These are phyloP conservation scores for Picea abies DNA, from an alignment of 83 land plant species.

Conservation along the genomic window DNA sequence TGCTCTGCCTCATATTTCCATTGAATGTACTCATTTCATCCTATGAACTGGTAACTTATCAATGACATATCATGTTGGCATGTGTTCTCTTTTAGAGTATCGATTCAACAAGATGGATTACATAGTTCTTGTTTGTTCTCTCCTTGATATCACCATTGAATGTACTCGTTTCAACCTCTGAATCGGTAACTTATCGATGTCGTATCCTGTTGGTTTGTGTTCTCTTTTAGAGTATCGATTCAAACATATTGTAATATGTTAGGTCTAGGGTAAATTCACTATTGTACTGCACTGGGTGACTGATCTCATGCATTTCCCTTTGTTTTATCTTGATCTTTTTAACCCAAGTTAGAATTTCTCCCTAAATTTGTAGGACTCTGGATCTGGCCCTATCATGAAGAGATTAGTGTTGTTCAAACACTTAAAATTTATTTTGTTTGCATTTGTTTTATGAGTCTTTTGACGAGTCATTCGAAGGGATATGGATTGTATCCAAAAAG, in stretches of 20 bases:
- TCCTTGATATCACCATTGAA: too few species aligned
- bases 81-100: neutral
- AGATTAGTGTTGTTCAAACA: too few species aligned
- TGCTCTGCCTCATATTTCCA: neutral
- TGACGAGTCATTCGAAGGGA: constrained; percentile 57
- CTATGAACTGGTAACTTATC: neutral
- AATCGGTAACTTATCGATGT: too few species aligned
- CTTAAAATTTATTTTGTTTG: neutral
- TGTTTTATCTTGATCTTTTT: neutral
- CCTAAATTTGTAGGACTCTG: neutral
- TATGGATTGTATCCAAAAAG: constrained; percentile 64
- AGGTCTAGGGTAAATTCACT: neutral
- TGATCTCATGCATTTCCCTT: neutral
- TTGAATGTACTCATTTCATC: neutral
- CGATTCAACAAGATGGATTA: neutral
- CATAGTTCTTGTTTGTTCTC: too few species aligned
- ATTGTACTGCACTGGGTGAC: neutral
- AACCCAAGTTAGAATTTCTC: neutral
- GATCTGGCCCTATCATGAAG: neutral
- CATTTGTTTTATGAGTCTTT: constrained; percentile 69
- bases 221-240: too few species aligned
- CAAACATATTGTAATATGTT: neutral
- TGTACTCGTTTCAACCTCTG: too few species aligned
- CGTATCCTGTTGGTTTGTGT: too few species aligned
- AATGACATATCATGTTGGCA: neutral